Percentiles rank a stretch among this genome's conserved stretches.
phyloP scores from a whole-genome alignment of 129 eudicot species.

The Daucus carota region DNA sequence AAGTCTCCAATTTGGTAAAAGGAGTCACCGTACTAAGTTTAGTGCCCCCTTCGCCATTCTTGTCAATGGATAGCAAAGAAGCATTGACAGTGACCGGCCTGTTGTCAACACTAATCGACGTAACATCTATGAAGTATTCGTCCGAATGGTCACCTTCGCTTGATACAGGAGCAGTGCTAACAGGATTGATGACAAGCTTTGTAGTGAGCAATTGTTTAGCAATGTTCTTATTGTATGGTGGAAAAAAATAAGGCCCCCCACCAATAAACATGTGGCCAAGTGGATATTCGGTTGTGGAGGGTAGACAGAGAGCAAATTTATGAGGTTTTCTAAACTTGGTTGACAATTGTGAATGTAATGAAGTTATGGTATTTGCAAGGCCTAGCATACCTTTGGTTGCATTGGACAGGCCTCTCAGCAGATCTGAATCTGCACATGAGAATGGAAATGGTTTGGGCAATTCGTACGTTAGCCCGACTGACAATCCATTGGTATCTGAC shows the following conservation, averaged over 20 bases:
- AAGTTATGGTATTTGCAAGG: slow-evolving; percentile 4
- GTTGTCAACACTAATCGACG: slow-evolving; percentile 21
- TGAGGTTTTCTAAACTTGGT: not conserved
- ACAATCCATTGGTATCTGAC: not conserved
- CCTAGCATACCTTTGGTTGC: not conserved
- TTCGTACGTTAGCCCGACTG: not conserved
- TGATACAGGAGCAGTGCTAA: not conserved
- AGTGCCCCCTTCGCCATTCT: slow-evolving; percentile 33
- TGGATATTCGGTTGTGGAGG: not conserved
- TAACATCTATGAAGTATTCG: slow-evolving; percentile 33
- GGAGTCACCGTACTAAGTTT: slow-evolving; percentile 27
- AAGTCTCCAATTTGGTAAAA: slow-evolving; percentile 20
- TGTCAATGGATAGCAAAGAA: slow-evolving; percentile 22
- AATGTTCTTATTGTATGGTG: not conserved
- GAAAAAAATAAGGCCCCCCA: not conserved
- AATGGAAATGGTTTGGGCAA: not conserved
- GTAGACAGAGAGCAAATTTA: slow-evolving; percentile 10
- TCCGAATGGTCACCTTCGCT: slow-evolving; percentile 12
- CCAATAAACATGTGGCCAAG: slow-evolving; percentile 5
- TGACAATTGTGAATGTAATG: not conserved
- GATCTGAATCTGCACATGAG: not conserved
- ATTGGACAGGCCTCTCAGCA: not conserved
- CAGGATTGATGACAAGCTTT: slow-evolving; percentile 3
- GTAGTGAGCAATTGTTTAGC: not conserved
- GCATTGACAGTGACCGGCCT: slow-evolving; percentile 9